Percentiles rank a stretch among this genome's conserved stretches.
phyloP scores from a whole-genome alignment of 208 protist species.

The Wallacemonas collosoma region DNA sequence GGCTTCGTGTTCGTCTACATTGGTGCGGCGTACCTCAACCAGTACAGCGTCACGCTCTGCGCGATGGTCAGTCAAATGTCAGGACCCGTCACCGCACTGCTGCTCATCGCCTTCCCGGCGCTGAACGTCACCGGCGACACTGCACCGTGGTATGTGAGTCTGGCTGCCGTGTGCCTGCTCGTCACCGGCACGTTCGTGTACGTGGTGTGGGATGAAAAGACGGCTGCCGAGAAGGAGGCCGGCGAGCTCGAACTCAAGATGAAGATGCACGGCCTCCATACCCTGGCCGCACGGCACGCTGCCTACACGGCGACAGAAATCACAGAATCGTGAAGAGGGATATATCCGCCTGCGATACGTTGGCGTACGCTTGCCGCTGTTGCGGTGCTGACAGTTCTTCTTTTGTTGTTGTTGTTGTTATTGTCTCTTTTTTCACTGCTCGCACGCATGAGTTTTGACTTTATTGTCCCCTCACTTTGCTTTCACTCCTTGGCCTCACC shows the following conservation, averaged over 20 bases:
- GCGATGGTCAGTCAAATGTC: slow-evolving; percentile 67
- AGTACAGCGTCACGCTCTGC: slow-evolving; percentile 68
- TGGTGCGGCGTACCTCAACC: slow-evolving; percentile 57
- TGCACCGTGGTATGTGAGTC: slow-evolving; percentile 44
- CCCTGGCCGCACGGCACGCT: neutral
- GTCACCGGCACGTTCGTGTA: slow-evolving; percentile 41
- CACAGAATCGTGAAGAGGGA: neutral
- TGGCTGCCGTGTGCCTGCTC: slow-evolving; percentile 33
- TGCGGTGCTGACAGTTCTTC: neutral
- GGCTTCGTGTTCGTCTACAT: slow-evolving; percentile 60
- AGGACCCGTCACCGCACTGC: slow-evolving; percentile 49
- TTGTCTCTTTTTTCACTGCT: slow-evolving; percentile 1
- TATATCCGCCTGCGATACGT: neutral
- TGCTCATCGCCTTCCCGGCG: slow-evolving; percentile 40
- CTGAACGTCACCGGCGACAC: slow-evolving; percentile 49
- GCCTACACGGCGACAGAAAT: neutral
- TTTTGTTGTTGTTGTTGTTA: neutral
- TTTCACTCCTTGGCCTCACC: too few relatives aligned
- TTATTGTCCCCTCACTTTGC: neutral
- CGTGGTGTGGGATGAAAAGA: slow-evolving; percentile 59
- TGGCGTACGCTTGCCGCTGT: neutral
- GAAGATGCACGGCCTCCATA: slow-evolving; percentile 31
- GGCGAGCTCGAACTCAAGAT: slow-evolving; percentile 49
- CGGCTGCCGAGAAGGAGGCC: slow-evolving; percentile 31
- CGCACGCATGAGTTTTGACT: neutral